Percentiles rank a stretch among this genome's conserved stretches.
Conservation (phyloP, 1,284 basidiomycete genomes). For the Sanghuangporus baumii region DNA sequence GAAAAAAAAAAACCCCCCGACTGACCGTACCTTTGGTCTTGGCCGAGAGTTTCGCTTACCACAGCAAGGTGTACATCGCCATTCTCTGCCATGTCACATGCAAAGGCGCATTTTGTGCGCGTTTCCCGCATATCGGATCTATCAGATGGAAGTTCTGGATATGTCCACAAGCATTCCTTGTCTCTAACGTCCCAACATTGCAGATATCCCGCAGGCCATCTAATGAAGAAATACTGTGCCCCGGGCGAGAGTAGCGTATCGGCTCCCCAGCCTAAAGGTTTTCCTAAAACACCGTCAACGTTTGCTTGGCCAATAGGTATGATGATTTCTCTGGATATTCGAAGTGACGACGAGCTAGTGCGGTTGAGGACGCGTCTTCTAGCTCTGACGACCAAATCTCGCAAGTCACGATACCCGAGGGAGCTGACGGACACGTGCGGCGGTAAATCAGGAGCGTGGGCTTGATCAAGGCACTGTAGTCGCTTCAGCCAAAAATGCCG, state of each 20-base stretch:
- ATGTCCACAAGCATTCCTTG: constrained; percentile 1
- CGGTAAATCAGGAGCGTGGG: constrained; percentile 9
- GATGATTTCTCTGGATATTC: background rate
- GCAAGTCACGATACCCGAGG: background rate
- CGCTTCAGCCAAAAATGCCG: constrained; percentile 3
- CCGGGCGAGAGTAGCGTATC: constrained; percentile 10
- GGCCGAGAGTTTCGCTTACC: background rate
- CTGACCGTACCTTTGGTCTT: background rate
- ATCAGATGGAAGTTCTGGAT: background rate
- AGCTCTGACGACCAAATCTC: constrained; percentile 4
- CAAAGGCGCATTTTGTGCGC: background rate
- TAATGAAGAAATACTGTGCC: constrained; percentile 3
- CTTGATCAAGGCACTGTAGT: constrained; percentile 7
- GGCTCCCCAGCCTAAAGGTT: constrained; percentile 3
- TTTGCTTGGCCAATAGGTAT: background rate
- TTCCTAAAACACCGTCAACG: background rate
- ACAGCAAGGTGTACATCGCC: constrained; percentile 6
- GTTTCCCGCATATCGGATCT: background rate
- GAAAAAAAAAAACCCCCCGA: background rate
- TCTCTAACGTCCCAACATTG: constrained; percentile 11
- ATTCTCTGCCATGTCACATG: constrained; percentile 1
- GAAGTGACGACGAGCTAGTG: background rate
- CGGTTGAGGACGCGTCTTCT: background rate
- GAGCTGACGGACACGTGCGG: background rate
- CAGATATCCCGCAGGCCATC: constrained; percentile 10